These are phyloP conservation scores for Alternaria tenuissima DNA, from an alignment of 2,329 filamentous ascomycete species.

Conservation along the genomic window DNA sequence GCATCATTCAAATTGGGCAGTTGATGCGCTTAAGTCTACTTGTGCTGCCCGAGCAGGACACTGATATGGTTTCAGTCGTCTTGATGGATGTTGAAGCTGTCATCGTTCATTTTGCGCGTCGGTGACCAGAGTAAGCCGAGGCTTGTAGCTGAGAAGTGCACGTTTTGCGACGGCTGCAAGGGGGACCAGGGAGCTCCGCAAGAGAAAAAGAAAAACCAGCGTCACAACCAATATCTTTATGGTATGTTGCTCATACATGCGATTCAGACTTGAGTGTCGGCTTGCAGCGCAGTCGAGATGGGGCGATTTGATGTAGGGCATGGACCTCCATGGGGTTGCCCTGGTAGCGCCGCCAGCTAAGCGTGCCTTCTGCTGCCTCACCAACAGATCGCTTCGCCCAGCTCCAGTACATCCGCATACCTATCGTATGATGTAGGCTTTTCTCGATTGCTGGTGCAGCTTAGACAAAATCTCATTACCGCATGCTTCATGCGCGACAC, in stretches of 20 bases:
- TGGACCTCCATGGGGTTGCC: background rate
- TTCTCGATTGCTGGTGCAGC: too few species aligned
- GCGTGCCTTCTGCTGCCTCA: background rate
- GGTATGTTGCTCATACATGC: background rate
- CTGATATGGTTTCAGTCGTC: fast-evolving
- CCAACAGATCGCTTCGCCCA: background rate
- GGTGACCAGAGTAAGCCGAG: background rate
- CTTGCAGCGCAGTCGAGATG: background rate
- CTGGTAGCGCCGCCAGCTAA: background rate
- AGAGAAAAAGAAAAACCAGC: background rate
- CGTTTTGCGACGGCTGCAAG: background rate
- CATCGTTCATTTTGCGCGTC: background rate
- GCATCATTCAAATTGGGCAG: background rate
- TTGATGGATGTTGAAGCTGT: background rate
- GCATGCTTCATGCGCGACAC: too few species aligned
- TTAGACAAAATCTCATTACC: too few species aligned
- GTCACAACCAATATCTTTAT: background rate
- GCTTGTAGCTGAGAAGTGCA: background rate
- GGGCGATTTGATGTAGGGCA: background rate
- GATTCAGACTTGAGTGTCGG: background rate
- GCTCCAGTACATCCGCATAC: background rate
- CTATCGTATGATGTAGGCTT: background rate
- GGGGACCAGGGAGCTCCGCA: background rate
- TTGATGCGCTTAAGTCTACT: background rate
- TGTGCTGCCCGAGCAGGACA: background rate